These are phyloP conservation scores for Termitomyces sp. DNA, from an alignment of 768 basidiomycete genomes.

Conservation along the genomic window DNA sequence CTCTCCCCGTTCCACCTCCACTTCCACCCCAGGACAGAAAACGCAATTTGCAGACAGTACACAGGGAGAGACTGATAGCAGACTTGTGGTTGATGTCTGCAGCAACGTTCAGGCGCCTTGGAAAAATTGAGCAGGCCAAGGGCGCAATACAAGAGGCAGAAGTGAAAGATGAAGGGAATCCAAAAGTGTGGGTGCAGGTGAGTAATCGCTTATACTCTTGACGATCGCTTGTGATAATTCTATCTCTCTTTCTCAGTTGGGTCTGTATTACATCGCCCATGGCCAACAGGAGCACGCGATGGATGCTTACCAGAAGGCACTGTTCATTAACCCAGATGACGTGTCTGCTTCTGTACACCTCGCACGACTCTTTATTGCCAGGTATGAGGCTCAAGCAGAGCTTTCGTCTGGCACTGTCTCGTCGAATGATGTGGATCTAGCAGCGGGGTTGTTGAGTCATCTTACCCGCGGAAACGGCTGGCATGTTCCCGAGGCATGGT, in stretches of 20 bases:
- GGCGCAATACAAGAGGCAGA: conserved; percentile 96
- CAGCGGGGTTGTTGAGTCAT: conserved; percentile 76
- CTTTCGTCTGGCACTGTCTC: conserved; percentile 26
- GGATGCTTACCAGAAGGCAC: conserved; percentile 80
- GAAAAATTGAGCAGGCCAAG: conserved; percentile 86
- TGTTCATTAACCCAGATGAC: conserved; percentile 83
- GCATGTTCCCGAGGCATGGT: conserved; percentile 96
- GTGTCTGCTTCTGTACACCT: conserved; percentile 78
- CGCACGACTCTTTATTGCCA: conserved; percentile 64
- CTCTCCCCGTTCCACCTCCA: conserved; percentile 45
- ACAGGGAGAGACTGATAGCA: conserved; percentile 69
- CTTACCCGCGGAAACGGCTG: conserved; percentile 80
- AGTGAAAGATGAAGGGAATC: conserved; percentile 79
- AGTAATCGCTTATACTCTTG: conserved; percentile 1
- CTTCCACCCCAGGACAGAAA: conserved; percentile 32
- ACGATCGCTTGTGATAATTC: background rate
- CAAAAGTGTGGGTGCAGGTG: conserved; percentile 95
- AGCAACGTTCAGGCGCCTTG: conserved; percentile 87
- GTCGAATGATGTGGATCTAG: conserved; percentile 61
- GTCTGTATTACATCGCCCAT: conserved; percentile 66
- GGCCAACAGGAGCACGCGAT: conserved; percentile 62
- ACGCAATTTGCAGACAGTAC: conserved; percentile 44
- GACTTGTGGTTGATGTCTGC: conserved; percentile 94
- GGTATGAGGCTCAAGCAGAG: conserved; percentile 19
- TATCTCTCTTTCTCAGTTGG: conserved; percentile 55